These are phyloP conservation scores for Colletotrichum siamense DNA, from an alignment of 2,329 filamentous ascomycete species.

Conservation along the genomic window DNA sequence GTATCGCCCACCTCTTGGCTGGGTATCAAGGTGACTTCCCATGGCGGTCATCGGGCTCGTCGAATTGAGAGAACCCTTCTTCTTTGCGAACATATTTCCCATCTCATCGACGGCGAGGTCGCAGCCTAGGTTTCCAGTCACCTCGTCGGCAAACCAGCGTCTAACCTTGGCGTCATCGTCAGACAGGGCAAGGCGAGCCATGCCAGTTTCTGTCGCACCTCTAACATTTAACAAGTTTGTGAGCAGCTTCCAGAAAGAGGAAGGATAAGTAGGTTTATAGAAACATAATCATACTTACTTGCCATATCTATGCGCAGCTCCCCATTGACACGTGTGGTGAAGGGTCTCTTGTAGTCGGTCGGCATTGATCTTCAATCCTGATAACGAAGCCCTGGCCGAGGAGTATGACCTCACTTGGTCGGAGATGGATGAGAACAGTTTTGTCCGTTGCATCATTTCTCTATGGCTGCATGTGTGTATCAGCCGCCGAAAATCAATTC, in stretches of 20 bases:
- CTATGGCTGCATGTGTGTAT: fast-evolving
- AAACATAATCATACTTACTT: constrained; percentile 25
- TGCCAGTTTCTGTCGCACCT: constrained; percentile 65
- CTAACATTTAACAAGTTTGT: not conserved
- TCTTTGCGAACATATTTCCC: constrained; percentile 81
- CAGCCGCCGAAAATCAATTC: not conserved
- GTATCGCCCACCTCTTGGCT: constrained; percentile 70
- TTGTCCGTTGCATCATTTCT: not conserved
- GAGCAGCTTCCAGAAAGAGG: not conserved
- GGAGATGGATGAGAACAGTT: not conserved
- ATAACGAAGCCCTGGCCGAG: not conserved
- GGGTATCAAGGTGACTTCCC: constrained; percentile 73
- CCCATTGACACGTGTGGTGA: constrained; percentile 39
- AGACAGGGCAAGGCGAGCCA: constrained; percentile 75
- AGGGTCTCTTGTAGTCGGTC: constrained; percentile 32
- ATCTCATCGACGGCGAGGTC: constrained; percentile 73
- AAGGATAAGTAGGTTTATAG: not conserved
- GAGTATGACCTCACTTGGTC: not conserved
- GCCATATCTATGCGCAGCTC: constrained; percentile 31
- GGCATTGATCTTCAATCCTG: constrained; percentile 31
- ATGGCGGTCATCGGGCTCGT: constrained; percentile 69
- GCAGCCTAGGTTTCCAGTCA: constrained; percentile 65
- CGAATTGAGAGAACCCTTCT: constrained; percentile 62
- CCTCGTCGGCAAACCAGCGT: constrained; percentile 76
- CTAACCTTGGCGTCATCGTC: constrained; percentile 74